Conservation (phyloP, 2,329 filamentous ascomycete genomes). For the Aspergillus ustus region DNA sequence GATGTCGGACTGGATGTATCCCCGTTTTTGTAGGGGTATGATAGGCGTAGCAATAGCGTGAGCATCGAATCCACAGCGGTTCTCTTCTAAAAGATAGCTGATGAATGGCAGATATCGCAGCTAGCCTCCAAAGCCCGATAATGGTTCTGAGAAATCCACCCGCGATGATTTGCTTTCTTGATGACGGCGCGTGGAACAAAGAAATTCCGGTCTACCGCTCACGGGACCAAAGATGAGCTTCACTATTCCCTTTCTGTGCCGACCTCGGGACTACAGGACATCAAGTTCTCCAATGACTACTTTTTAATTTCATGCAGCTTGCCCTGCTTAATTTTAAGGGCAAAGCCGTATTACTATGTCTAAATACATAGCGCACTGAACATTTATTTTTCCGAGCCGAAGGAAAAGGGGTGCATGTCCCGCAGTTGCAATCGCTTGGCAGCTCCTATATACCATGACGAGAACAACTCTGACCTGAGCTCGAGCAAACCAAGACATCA, state of each 20-base stretch:
- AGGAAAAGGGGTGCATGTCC: background rate
- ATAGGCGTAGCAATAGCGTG: constrained; percentile 24
- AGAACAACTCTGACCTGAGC: constrained; percentile 12
- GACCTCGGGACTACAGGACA: background rate
- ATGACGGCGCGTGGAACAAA: constrained; percentile 35
- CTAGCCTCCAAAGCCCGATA: constrained; percentile 15
- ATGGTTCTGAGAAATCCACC: constrained; percentile 39
- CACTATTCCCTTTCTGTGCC: constrained; percentile 37
- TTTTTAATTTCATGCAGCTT: background rate
- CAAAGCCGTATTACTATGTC: background rate
- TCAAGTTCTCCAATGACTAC: background rate
- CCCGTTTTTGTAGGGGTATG: constrained; percentile 27
- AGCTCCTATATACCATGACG: constrained; percentile 10
- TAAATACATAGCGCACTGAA: background rate
- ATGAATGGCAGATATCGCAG: constrained; percentile 18
- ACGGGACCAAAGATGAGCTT: constrained; percentile 38
- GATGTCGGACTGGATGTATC: constrained; percentile 23
- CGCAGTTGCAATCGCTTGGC: background rate
- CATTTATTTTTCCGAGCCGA: background rate
- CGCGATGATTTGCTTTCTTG: constrained; percentile 40
- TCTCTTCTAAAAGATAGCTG: constrained; percentile 19
- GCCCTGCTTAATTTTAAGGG: background rate
- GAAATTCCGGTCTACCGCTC: constrained; percentile 26
- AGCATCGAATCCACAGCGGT: constrained; percentile 30
- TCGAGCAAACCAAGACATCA: constrained; percentile 43